Evolutionary conservation across 108 stramenopile genomes (phyloP).

Genomic region (Cyclotella cryptica): DNA sequence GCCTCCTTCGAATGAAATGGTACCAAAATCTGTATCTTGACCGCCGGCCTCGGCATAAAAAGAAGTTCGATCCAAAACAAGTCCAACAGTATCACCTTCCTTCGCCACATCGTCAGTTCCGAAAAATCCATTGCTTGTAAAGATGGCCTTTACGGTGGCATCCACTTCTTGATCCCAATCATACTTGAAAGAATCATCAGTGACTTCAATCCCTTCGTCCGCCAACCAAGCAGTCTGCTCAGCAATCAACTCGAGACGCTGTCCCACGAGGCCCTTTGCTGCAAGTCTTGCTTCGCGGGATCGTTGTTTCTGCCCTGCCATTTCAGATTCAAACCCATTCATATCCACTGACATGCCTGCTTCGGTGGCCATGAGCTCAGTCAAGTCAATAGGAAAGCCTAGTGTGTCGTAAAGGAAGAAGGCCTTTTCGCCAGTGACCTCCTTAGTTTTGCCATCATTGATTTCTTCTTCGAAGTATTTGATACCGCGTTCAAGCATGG

Average conservation of each 20-base stretch:
- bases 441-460: conserved; percentile 47
- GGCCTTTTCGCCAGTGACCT: conserved; percentile 90
- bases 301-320: conserved; percentile 89
- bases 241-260: conserved; percentile 88
- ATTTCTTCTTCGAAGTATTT: conserved; percentile 89
- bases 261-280: conserved; percentile 61
- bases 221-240: conserved; percentile 94
- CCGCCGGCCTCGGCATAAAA: conserved; percentile 99
- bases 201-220: conserved; percentile 76
- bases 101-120: conserved; percentile 50
- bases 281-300: conserved; percentile 77
- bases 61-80: conserved; percentile 91
- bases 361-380: conserved; percentile 98
- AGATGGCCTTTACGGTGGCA: conserved; percentile 89
- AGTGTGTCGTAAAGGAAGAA: conserved; percentile 96
- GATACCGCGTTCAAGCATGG: conserved; percentile 95
- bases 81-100: conserved; percentile 77
- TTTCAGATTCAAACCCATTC: conserved; percentile 85
- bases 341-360: conserved; percentile 89
- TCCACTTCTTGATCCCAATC: conserved; percentile 81
- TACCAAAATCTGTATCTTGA: conserved; percentile 94
- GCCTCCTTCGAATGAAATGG: conserved; percentile 49
- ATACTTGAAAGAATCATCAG: conserved; percentile 91
- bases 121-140: conserved; percentile 76
- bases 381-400: conserved; percentile 98